Base-by-base conservation (phyloP, 768 basidiomycete species). In the Auriscalpium vulgare region DNA sequence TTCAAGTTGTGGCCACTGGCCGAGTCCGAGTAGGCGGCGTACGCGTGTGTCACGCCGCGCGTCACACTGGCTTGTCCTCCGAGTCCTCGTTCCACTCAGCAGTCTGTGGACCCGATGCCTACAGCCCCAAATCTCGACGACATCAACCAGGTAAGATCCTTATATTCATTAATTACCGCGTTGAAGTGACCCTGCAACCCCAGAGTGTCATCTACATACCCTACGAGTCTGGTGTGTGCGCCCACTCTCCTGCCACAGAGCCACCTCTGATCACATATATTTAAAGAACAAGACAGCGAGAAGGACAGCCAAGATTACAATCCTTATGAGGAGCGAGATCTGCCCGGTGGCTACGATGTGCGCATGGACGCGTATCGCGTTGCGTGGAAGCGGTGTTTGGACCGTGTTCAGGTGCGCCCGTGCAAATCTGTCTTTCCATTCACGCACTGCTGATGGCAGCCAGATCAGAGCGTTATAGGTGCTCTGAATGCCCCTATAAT, bases 311-410 rank as follows among this genome's bases (percentile, higher is more conserved):
- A 61, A 36, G 50, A 37, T 1, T 59, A 60, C 44, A 45, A 50
- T 8, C 61, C 56, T 1, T 62, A 57, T 37, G 47, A 50, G 3
- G 61, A 60, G 45, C 47, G 61, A 34, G 61, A 62, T 43, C 16
- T 62, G 8, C 56, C 59, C 14, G 59, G 54, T 10, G 54, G 59
- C 29, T 58, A 54, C 43, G 53, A 37, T 21, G 43, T 52, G 10
- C 59, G 61, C 17, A 50, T 62, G 37, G 50, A 56, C 11, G 11
- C 55, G n/a, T 62, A 62, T 46, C 52, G 40, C 10, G 54, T 51
- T 47, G 56, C 59, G 37, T 62, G 61, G 61, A 53, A 43, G 13
- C 46, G 47, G 54, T 62, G 61, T 37, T 34, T 62, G 7, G 54
- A 56, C n/a, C 54, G 56, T 38, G 49, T 62, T 3, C 43, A 62